phyloP scores from a whole-genome alignment of 2,329 filamentous ascomycete genomes.

The Penicillium brevicompactum region DNA sequence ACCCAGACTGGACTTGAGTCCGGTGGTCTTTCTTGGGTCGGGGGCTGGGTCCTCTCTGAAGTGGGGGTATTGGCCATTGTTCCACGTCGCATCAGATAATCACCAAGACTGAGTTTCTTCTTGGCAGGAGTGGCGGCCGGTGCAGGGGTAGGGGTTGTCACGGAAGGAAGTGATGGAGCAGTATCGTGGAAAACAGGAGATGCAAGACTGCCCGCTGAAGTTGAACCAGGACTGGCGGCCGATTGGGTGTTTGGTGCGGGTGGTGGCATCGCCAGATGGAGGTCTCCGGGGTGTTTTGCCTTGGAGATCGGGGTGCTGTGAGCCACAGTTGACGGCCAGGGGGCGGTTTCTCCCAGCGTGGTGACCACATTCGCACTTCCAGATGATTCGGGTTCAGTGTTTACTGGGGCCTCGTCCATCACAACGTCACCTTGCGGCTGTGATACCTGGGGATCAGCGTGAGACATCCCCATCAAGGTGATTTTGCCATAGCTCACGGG shows the following conservation, averaged over 20 bases:
- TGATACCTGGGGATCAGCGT: constrained; percentile 5
- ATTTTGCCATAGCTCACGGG: constrained; percentile 9
- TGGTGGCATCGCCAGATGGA: constrained; percentile 33
- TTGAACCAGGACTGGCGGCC: constrained; percentile 31
- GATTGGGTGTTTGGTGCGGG: constrained; percentile 23
- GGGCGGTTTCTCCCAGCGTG: constrained; percentile 29
- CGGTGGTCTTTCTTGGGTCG: constrained; percentile 22
- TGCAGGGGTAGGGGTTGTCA: constrained; percentile 29
- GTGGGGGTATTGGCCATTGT: constrained; percentile 42
- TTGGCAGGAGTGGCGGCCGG: constrained; percentile 51
- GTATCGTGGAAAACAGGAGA: constrained; percentile 33
- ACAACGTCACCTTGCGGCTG: constrained; percentile 42
- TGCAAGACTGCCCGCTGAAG: constrained; percentile 32
- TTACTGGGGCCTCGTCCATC: constrained; percentile 46
- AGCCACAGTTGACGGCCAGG: constrained; percentile 42
- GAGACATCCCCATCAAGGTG: neutral
- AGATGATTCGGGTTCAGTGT: neutral
- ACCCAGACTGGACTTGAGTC: neutral
- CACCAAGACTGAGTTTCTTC: constrained; percentile 54
- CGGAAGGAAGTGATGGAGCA: constrained; percentile 20
- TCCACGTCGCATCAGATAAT: constrained; percentile 49
- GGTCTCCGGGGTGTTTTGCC: constrained; percentile 18
- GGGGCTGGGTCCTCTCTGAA: constrained; percentile 42
- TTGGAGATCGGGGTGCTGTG: constrained; percentile 38
- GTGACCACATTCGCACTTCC: constrained; percentile 5